Evolutionary conservation across 177 flowering plant species (phyloP).

Genomic region (Vitis hybrid): DNA sequence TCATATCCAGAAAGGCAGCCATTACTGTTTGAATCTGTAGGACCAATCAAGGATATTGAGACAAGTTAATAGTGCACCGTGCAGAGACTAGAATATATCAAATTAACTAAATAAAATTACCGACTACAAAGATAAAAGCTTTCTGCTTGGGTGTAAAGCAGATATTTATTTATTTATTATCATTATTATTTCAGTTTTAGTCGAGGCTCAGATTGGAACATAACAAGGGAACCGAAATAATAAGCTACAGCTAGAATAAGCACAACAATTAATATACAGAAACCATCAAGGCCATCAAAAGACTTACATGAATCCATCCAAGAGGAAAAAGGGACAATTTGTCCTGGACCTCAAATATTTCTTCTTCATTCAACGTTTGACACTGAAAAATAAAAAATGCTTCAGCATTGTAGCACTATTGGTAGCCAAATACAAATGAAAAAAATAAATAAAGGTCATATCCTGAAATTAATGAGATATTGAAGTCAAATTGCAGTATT

Average conservation of each 20-base stretch:
- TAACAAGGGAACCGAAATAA: background rate
- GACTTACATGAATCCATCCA: slow-evolving; percentile 99
- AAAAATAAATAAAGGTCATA: background rate
- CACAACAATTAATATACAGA: background rate
- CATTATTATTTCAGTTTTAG: no score
- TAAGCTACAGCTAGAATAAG: background rate
- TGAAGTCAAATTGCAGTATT: background rate
- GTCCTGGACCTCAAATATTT: slow-evolving; percentile 93
- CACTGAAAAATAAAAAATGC: slow-evolving; percentile 49
- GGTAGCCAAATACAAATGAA: background rate
- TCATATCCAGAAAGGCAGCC: no score
- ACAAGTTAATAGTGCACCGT: no score
- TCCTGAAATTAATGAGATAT: background rate
- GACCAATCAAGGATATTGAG: no score
- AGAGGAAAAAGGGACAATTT: slow-evolving; percentile 82
- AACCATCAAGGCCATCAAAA: slow-evolving; percentile 4
- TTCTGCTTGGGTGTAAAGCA: no score
- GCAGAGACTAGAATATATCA: no score
- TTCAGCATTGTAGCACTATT: background rate
- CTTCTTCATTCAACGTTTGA: slow-evolving; percentile 90
- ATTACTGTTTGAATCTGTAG: no score
- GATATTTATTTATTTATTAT: no score
- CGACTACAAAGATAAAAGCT: no score
- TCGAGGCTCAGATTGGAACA: background rate
- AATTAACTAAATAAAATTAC: no score